Evolutionary conservation across 2,329 filamentous ascomycete genomes (phyloP).

Genomic region (Trichoderma brevicompactum): DNA sequence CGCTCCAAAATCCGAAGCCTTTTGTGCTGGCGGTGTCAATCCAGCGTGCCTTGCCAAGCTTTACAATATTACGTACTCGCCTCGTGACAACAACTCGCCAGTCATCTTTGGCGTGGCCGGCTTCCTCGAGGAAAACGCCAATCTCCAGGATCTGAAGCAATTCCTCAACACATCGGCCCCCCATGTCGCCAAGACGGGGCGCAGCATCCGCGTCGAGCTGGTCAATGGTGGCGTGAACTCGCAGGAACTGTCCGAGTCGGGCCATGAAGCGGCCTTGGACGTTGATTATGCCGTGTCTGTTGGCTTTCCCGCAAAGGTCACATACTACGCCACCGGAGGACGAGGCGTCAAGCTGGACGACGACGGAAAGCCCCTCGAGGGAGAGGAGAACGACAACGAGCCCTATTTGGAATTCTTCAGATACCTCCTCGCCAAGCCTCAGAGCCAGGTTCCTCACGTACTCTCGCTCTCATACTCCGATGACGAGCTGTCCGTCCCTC

Average conservation of each 20-base stretch:
- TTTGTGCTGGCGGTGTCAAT: slow-evolving; percentile 36
- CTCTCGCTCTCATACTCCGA: slow-evolving; percentile 63
- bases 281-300: slow-evolving; percentile 54
- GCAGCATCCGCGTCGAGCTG: slow-evolving; percentile 48
- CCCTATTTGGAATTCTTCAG: slow-evolving; percentile 61
- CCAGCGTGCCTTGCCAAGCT: slow-evolving; percentile 50
- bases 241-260: slow-evolving; percentile 44
- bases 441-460: slow-evolving; percentile 57
- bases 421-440: slow-evolving; percentile 51
- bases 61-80: slow-evolving; percentile 51
- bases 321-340: slow-evolving; percentile 52
- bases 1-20: background rate
- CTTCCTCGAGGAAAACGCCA: slow-evolving; percentile 55
- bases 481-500: slow-evolving; percentile 60
- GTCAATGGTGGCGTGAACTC: slow-evolving; percentile 52
- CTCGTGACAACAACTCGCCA: slow-evolving; percentile 38
- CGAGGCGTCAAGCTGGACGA: slow-evolving; percentile 48
- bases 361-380: slow-evolving; percentile 42
- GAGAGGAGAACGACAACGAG: slow-evolving; percentile 52
- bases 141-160: slow-evolving; percentile 46
- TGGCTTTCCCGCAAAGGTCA: slow-evolving; percentile 50
- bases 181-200: slow-evolving; percentile 41
- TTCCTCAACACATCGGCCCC: slow-evolving; percentile 47
- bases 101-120: slow-evolving; percentile 53
- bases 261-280: slow-evolving; percentile 54